Evolutionary conservation across 768 basidiomycete genomes (phyloP).

Genomic region (Punctularia strigosozonata): DNA sequence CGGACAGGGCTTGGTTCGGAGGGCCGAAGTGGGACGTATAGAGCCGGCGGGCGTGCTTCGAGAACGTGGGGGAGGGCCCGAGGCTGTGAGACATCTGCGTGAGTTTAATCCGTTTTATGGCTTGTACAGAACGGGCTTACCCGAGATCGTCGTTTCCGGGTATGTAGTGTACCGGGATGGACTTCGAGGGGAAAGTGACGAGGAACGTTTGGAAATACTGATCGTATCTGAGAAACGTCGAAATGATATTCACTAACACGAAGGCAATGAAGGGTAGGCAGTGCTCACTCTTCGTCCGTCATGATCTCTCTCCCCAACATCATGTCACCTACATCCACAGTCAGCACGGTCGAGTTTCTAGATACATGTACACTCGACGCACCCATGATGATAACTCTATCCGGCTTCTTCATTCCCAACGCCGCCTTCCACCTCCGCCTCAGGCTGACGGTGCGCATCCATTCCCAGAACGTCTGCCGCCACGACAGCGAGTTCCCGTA

Average conservation of each 20-base stretch:
- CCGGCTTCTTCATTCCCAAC: background rate
- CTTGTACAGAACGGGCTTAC: background rate
- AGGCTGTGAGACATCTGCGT: background rate
- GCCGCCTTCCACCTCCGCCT: background rate
- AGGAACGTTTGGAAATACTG: background rate
- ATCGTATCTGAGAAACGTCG: background rate
- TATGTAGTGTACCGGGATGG: background rate
- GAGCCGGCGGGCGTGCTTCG: slow-evolving; percentile 33
- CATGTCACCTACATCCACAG: no score
- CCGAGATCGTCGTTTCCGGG: background rate
- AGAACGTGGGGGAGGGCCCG: background rate
- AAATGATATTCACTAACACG: background rate
- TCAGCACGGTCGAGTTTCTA: no score
- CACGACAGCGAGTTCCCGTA: background rate
- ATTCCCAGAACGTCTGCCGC: background rate
- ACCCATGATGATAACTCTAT: background rate
- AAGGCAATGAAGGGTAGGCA: background rate
- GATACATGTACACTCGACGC: no score
- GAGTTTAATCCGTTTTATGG: background rate
- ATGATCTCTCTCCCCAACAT: background rate
- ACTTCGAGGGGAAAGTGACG: background rate
- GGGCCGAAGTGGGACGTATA: slow-evolving; percentile 58
- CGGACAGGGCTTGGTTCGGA: slow-evolving; percentile 45
- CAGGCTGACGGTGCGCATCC: background rate
- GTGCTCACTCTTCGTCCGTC: background rate